Evolutionary conservation across 371 early-diverging fungal species (phyloP), one percentile per base, ranked within the genome.

Genomic region (Funneliformis caledonium): DNA sequence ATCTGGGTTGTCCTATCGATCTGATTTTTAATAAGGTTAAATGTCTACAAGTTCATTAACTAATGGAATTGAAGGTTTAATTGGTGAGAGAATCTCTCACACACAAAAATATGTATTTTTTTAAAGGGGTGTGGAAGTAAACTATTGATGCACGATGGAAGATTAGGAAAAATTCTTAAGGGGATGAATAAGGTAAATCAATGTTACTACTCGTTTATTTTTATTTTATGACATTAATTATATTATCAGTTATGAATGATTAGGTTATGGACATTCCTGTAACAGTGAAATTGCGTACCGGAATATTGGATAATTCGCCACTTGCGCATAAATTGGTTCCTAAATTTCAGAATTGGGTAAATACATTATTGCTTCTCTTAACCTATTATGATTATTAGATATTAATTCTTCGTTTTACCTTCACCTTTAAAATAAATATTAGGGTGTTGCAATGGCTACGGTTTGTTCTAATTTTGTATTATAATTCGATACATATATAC

Each of bases 1-100:
- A 99, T 85, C 87, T 95, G 89, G 98, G 99, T 0, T 99, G 99
- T 84, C 99, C 99, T 12, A 94, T 98, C 61, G 99, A 99, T 80
- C 83, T 92, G 37, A 92, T 97, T 11, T 95, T 88, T 80, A 91
- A 93, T 56, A 87, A 85, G 79, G 90, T 89, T 84, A 75, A 81
- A 56, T 37, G 37, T 37, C 0, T 37, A 37, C 37, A 37, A 37
- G 37, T 37, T 37, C 3, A 37, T 37, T 37, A 56, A 56, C 42
- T 56, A 9, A 16, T 2, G 7, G 9, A 43, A 10, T 19, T 79
- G n/a, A 62, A 52, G 43, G 12, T 72, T 62, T n/a, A 9, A n/a
- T 43, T 50, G 16, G 8, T 5, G 42, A 14, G 19, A 19, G 19
- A 6, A 0, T 9, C 2, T 37, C 19, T 10, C 12, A 22, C 33